phyloP scores from a whole-genome alignment of 75 land plant species.

The Pinus tabuliformis region DNA sequence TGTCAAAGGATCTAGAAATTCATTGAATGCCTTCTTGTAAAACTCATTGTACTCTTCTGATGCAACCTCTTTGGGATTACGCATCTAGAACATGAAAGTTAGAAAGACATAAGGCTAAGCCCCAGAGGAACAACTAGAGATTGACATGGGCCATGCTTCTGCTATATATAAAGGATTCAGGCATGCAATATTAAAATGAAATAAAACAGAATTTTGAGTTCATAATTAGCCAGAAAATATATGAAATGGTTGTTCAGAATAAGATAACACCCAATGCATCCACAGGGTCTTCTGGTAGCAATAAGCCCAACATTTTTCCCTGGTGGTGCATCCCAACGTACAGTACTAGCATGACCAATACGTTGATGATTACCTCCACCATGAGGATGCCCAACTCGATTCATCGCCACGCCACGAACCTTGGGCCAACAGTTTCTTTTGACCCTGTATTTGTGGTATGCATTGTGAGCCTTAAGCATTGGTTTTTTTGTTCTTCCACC shows the following conservation, averaged over 20 bases:
- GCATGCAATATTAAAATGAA: constrained; percentile 4
- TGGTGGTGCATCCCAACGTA: no score
- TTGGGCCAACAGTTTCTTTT: no score
- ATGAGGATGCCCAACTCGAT: no score
- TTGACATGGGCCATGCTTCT: constrained; percentile 1
- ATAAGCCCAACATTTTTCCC: no score
- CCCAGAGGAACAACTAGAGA: neutral
- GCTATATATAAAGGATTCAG: neutral
- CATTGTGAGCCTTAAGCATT: no score
- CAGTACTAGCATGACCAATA: no score
- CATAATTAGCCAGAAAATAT: neutral
- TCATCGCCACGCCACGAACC: no score
- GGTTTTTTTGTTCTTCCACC: no score
- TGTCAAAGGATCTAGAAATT: constrained; percentile 84
- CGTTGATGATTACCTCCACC: no score
- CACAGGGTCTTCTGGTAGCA: no score
- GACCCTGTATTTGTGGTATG: no score
- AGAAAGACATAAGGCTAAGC: constrained; percentile 9
- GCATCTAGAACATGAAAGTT: constrained; percentile 45
- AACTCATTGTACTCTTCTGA: constrained; percentile 85
- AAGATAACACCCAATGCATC: neutral
- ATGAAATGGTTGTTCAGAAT: neutral
- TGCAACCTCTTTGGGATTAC: constrained; percentile 76
- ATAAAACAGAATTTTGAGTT: neutral
- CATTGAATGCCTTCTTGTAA: constrained; percentile 89